These are phyloP conservation scores for Fraxinus velutina DNA, from an alignment of 305 asterid genomes.

Conservation along the genomic window DNA sequence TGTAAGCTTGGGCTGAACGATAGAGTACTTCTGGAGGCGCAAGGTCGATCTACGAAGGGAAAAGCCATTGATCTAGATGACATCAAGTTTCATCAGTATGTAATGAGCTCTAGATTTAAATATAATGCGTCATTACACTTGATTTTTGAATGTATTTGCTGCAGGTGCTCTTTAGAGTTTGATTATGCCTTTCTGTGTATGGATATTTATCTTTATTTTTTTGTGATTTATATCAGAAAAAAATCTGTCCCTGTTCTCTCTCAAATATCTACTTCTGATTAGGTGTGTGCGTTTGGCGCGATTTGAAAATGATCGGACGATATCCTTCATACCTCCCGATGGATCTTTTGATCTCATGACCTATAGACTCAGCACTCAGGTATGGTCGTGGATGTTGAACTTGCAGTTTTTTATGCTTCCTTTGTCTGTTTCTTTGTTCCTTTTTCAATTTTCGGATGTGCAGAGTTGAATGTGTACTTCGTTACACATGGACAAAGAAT, in stretches of 20 bases:
- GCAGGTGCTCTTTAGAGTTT: neutral
- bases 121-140: neutral
- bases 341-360: slow-evolving; percentile 98
- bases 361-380: slow-evolving; percentile 96
- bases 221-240: neutral
- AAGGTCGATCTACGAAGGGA: slow-evolving; percentile 87
- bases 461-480: slow-evolving; percentile 1
- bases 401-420: slow-evolving; percentile 3
- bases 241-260: neutral
- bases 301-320: slow-evolving; percentile 86
- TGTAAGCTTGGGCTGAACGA: slow-evolving; percentile 96
- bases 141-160: slow-evolving; percentile 1
- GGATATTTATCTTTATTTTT: neutral
- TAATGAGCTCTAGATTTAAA: slow-evolving; percentile 15
- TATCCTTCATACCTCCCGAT: slow-evolving; percentile 96
- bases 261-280: slow-evolving; percentile 5
- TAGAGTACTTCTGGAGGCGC: slow-evolving; percentile 85
- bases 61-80: slow-evolving; percentile 95
- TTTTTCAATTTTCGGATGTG: neutral
- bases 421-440: slow-evolving; percentile 14
- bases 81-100: slow-evolving; percentile 97
- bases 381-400: slow-evolving; percentile 21
- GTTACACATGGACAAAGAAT: neutral
- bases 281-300: slow-evolving; percentile 97
- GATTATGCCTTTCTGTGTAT: neutral